Evolutionary conservation across 441 rosid genomes (phyloP).

Genomic region (Populus hybrid): DNA sequence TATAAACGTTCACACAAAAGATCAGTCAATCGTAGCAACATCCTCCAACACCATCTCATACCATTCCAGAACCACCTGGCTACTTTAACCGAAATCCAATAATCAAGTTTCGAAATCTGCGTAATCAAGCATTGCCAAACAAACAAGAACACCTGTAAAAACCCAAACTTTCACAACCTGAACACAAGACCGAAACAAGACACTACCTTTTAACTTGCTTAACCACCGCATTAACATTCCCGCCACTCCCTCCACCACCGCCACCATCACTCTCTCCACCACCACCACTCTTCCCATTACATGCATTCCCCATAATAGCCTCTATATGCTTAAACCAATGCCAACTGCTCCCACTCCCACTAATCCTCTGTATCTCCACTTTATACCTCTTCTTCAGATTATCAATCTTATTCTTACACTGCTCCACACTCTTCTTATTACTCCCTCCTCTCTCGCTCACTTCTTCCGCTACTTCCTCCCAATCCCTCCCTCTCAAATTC

Average conservation of each 20-base stretch:
- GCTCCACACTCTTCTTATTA: slow-evolving; percentile 69
- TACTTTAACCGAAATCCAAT: neutral
- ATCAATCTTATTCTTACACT: slow-evolving; percentile 94
- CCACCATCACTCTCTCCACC: slow-evolving; percentile 6
- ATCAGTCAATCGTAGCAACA: neutral
- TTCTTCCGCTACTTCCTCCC: too few relatives aligned
- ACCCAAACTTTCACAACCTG: neutral
- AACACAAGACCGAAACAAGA: neutral
- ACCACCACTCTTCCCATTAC: slow-evolving; percentile 33
- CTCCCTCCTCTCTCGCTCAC: too few relatives aligned
- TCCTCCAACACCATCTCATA: neutral
- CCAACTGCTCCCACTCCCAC: slow-evolving; percentile 69
- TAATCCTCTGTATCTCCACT: slow-evolving; percentile 77
- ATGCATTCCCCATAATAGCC: slow-evolving; percentile 68
- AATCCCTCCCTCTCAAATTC: too few relatives aligned
- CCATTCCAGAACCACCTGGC: neutral
- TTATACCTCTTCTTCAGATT: slow-evolving; percentile 83
- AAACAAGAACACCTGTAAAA: neutral
- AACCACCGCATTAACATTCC: slow-evolving; percentile 20
- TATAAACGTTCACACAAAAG: neutral
- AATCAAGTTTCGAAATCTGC: neutral
- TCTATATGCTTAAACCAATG: slow-evolving; percentile 94
- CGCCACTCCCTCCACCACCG: slow-evolving; percentile 19
- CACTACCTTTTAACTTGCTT: slow-evolving; percentile 60
- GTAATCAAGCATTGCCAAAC: neutral